phyloP scores from a whole-genome alignment of 2,329 filamentous ascomycete species.

The Xylariaceae sp. region DNA sequence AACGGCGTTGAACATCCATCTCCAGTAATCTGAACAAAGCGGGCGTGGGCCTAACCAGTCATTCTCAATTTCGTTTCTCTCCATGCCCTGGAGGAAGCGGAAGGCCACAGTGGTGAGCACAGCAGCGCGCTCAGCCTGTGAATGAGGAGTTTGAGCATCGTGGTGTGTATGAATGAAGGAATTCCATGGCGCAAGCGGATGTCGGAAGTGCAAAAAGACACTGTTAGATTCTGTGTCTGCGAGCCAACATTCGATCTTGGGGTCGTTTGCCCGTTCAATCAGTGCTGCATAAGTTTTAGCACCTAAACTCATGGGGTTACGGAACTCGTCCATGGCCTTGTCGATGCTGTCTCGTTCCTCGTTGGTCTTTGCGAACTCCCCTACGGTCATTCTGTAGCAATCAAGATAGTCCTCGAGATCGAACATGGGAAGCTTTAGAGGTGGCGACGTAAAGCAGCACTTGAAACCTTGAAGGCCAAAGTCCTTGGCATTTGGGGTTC shows the following conservation, averaged over 20 bases:
- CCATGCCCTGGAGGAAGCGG: constrained; percentile 5
- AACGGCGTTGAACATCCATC: constrained; percentile 1
- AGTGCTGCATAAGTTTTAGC: constrained; percentile 2
- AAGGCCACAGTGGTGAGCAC: constrained; percentile 4
- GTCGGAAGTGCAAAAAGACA: constrained; percentile 9
- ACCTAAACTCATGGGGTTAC: constrained; percentile 5
- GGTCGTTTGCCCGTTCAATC: constrained; percentile 6
- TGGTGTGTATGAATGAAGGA: constrained; percentile 9
- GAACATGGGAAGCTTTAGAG: constrained; percentile 6
- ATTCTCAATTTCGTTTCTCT: constrained; percentile 5
- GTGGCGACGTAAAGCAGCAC: constrained; percentile 4
- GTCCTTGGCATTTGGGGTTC: not conserved
- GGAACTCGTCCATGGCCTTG: constrained; percentile 7
- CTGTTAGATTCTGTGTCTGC: constrained; percentile 7
- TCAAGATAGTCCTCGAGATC: constrained; percentile 7
- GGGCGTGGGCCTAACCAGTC: constrained; percentile 6
- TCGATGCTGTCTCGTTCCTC: constrained; percentile 3
- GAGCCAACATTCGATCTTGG: constrained; percentile 6
- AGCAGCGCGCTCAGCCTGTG: constrained; percentile 10
- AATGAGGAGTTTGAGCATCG: constrained; percentile 5
- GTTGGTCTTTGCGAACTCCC: constrained; percentile 2
- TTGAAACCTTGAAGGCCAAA: constrained; percentile 3
- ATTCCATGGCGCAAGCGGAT: constrained; percentile 7
- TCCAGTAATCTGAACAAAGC: constrained; percentile 11
- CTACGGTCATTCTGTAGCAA: constrained; percentile 4